Evolutionary conservation across 257 asterid species (phyloP).

Genomic region (Verbena officinalis): DNA sequence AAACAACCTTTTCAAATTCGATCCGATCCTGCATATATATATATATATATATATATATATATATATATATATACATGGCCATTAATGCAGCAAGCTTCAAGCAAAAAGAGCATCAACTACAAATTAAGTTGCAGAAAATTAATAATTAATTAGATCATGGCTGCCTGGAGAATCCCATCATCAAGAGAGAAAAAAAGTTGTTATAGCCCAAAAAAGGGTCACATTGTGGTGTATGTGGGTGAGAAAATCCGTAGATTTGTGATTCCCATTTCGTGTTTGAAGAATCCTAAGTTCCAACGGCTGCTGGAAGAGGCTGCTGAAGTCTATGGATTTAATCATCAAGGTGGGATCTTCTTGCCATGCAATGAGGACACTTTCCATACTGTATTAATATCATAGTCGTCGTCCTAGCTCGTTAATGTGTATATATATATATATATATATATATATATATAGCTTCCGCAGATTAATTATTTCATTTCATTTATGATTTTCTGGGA

Average conservation of each 20-base stretch:
- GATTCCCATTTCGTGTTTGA: conserved; percentile 57
- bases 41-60: no score
- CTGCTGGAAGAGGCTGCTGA: conserved; percentile 64
- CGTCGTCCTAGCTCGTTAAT: no score
- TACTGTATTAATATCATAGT: conserved; percentile 8
- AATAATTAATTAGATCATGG: no score
- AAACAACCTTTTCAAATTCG: background rate
- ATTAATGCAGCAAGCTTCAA: no score
- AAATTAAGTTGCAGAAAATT: background rate
- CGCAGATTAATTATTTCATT: no score
- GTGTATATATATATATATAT: no score
- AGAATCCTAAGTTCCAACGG: conserved; percentile 45
- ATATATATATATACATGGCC: no score
- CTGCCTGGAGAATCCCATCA: background rate
- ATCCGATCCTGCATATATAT: no score
- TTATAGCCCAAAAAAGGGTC: conserved; percentile 60
- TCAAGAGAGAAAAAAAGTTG: background rate
- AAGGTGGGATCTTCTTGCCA: conserved; percentile 57
- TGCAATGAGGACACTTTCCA: conserved; percentile 52
- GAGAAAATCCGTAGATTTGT: conserved; percentile 47
- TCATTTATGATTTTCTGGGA: no score
- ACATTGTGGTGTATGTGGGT: conserved; percentile 71
- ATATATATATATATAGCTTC: no score
- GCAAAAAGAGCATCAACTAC: no score
- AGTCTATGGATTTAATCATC: conserved; percentile 47